Conservation (phyloP, 2,329 filamentous ascomycete species). For the Alternaria consortialis region DNA sequence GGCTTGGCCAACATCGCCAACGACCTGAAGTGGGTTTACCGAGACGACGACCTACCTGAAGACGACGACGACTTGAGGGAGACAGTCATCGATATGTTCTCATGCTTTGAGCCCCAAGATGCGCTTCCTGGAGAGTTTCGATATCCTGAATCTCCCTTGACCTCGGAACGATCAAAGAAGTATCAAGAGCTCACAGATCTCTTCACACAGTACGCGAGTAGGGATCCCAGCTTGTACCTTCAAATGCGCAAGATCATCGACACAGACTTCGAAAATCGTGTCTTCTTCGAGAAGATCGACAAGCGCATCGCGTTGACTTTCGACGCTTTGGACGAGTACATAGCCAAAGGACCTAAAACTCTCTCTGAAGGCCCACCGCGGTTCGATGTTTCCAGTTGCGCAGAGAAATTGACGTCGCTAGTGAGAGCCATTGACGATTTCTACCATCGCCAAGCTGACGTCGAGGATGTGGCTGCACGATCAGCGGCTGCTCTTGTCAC, state of each 20-base stretch:
- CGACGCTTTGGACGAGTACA: slow-evolving; percentile 43
- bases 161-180: slow-evolving; percentile 42
- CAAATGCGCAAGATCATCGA: slow-evolving; percentile 42
- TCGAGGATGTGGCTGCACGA: slow-evolving; percentile 34
- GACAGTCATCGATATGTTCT: slow-evolving; percentile 47
- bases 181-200: slow-evolving; percentile 43
- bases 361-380: slow-evolving; percentile 31
- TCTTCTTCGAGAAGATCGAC: slow-evolving; percentile 50
- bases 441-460: slow-evolving; percentile 33
- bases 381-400: slow-evolving; percentile 43
- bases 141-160: slow-evolving; percentile 33
- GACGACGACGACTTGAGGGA: slow-evolving; percentile 44
- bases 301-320: slow-evolving; percentile 41
- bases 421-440: slow-evolving; percentile 42
- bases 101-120: slow-evolving; percentile 48
- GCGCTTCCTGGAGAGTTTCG: slow-evolving; percentile 48
- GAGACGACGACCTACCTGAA: slow-evolving; percentile 37
- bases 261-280: slow-evolving; percentile 42
- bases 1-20: slow-evolving; percentile 39
- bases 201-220: slow-evolving; percentile 39
- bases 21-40: slow-evolving; percentile 42
- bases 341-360: slow-evolving; percentile 37
- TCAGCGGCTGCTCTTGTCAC: slow-evolving; percentile 43
- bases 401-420: slow-evolving; percentile 38
- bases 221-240: slow-evolving; percentile 39